Evolutionary conservation across 441 rosid species (phyloP).

Genomic region (Pelargonium fulgidum): DNA sequence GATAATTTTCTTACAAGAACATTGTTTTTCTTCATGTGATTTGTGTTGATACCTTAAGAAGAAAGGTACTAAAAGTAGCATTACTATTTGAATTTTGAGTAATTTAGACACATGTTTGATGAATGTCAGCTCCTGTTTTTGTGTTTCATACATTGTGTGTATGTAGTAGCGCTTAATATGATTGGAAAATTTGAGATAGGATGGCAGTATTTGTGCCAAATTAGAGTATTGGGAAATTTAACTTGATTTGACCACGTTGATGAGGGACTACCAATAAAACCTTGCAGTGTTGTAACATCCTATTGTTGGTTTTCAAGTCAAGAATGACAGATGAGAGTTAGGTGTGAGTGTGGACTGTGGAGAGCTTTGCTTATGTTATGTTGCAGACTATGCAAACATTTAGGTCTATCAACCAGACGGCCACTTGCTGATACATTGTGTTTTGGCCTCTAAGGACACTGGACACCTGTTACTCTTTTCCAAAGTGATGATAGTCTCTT

Average conservation of each 20-base stretch:
- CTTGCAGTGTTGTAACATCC: not conserved
- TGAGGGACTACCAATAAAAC: not conserved
- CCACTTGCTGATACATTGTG: not conserved
- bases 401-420: not conserved
- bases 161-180: not conserved
- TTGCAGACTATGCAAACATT: not conserved
- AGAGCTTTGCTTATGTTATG: not conserved
- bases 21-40: too few relatives aligned
- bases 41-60: too few relatives aligned
- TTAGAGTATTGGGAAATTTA: not conserved
- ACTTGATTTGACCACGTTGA: not conserved
- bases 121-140: too few relatives aligned
- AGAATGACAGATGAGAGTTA: not conserved
- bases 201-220: not conserved
- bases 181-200: not conserved
- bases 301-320: not conserved
- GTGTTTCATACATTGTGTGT: too few relatives aligned
- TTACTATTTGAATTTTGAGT: too few relatives aligned
- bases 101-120: too few relatives aligned
- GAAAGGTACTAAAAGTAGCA: too few relatives aligned
- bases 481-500: not conserved
- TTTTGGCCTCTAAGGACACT: not conserved
- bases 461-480: not conserved
- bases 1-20: too few relatives aligned
- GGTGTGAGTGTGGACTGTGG: not conserved